These are phyloP conservation scores for Amanita pallidorosea DNA, from an alignment of 768 basidiomycete species.

Conservation along the genomic window DNA sequence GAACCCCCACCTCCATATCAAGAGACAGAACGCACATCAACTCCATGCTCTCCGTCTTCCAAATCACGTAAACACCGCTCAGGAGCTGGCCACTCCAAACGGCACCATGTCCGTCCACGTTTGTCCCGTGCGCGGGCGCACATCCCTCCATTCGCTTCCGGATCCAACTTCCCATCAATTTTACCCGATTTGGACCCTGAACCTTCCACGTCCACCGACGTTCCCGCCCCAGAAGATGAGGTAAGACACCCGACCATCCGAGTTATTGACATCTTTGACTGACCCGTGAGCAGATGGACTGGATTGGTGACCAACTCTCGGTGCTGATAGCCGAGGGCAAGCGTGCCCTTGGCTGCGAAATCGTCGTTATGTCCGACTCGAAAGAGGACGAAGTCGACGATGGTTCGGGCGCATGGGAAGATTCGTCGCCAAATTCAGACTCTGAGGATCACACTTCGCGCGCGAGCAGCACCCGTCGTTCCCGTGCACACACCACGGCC, in stretches of 20 bases:
- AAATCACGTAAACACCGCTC: constrained; percentile 1
- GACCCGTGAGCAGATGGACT: constrained; percentile 53
- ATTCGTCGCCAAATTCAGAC: constrained; percentile 14
- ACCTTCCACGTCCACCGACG: neutral
- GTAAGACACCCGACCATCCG: constrained; percentile 16
- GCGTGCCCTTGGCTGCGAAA: constrained; percentile 63
- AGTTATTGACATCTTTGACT: neutral
- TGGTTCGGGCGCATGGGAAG: constrained; percentile 66
- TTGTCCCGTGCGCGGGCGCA: constrained; percentile 7
- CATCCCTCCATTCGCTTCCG: constrained; percentile 8
- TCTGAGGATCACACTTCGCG: neutral
- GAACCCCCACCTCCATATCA: constrained; percentile 18
- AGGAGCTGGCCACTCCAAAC: neutral
- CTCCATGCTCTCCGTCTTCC: neutral
- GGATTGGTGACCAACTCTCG: constrained; percentile 64
- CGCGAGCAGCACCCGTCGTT: neutral
- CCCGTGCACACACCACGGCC: neutral
- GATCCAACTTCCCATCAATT: constrained; percentile 17
- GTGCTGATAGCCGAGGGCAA: constrained; percentile 72
- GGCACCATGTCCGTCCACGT: constrained; percentile 5
- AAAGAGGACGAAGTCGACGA: constrained; percentile 73
- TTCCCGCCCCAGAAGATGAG: constrained; percentile 29
- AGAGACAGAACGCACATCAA: constrained; percentile 10
- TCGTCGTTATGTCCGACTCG: constrained; percentile 68
- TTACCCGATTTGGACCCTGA: constrained; percentile 28